These are phyloP conservation scores for Abortiporus biennis DNA, from an alignment of 1,284 basidiomycete species.

Conservation along the genomic window DNA sequence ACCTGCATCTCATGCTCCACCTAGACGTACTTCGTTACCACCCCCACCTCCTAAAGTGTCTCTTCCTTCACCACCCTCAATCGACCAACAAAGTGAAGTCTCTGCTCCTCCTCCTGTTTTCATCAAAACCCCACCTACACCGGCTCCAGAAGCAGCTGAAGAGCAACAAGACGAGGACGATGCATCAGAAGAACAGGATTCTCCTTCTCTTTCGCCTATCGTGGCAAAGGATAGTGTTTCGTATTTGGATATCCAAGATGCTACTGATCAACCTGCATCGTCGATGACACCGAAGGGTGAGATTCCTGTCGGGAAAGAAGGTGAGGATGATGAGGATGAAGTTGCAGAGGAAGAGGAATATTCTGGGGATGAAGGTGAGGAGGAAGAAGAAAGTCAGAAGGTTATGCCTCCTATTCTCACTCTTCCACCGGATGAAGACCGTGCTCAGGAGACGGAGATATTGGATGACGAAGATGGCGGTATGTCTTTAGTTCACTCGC, in stretches of 20 bases:
- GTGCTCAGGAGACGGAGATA: constrained; percentile 7
- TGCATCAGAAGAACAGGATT: constrained; percentile 7
- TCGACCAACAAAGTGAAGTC: not conserved
- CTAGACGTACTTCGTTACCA: not conserved
- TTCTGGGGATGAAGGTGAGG: constrained; percentile 6
- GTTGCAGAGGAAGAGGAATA: constrained; percentile 6
- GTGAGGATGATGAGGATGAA: not conserved
- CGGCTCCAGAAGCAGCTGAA: not conserved
- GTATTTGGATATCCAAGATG: constrained; percentile 4
- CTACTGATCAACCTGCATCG: not conserved
- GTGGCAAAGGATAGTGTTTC: constrained; percentile 6
- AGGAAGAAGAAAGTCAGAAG: constrained; percentile 9
- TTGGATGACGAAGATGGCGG: constrained; percentile 59
- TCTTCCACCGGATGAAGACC: constrained; percentile 11
- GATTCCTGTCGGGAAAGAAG: constrained; percentile 1
- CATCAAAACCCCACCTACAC: constrained; percentile 9
- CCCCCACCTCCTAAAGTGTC: not conserved
- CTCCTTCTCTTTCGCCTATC: constrained; percentile 2
- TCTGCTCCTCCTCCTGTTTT: not conserved
- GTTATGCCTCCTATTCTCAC: constrained; percentile 8
- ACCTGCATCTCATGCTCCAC: not conserved
- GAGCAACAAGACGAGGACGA: constrained; percentile 7
- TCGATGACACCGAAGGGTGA: not conserved
- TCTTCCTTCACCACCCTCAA: constrained; percentile 1
- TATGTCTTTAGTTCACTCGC: constrained; percentile 24